Evolutionary conservation across 768 basidiomycete species (phyloP), one percentile per base, ranked within the genome.

Genomic region (Xerocomus brunneocitrinus): DNA sequence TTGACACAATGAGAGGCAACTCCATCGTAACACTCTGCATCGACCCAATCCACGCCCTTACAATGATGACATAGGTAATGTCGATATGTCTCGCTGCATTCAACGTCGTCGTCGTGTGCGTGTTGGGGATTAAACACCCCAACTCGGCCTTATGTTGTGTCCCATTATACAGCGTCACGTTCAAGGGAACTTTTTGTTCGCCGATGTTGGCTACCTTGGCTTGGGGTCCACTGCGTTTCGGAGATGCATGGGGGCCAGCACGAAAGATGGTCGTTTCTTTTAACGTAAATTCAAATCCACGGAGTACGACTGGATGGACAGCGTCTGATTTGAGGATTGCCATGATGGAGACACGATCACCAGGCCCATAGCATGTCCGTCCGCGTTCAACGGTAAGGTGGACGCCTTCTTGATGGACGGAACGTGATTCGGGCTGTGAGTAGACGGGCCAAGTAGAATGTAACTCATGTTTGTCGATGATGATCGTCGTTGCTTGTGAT

Each of bases 381-480:
- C 76, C 76, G 35, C 94, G 85, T 27, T 89, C 83, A 19, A 93
- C 85, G 41, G 79, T 82, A 55, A 97, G 80, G 24, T 79, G 84
- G 16, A 92, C 78, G 27, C 84, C 85, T 3, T 91, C 85, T 56
- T 84, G 80, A 3, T 74, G 62, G 16, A 82, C 70, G 14, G 80
- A 76, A n/a, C 89, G 85, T 32, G 77, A 78, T 62, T 92, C 89
- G 10, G 80, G 79, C 64, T 91, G 88, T 46, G 80, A 81, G 64
- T 92, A 95, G 30, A 95, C 79, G 3, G 94, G 93, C 94, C 94
- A 97, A 1, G 90, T 86, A 4, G 92, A 88, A 63, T 95, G 93
- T 7, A 95, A 74, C 58, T 95, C 94, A 64, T 95, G 93, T 69
- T 95, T 97, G 75, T 91, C 89, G 62, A 97, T 90, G 57, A 85